Conservation (phyloP, 495 filamentous ascomycete genomes). For the Xylaria palmicola region DNA sequence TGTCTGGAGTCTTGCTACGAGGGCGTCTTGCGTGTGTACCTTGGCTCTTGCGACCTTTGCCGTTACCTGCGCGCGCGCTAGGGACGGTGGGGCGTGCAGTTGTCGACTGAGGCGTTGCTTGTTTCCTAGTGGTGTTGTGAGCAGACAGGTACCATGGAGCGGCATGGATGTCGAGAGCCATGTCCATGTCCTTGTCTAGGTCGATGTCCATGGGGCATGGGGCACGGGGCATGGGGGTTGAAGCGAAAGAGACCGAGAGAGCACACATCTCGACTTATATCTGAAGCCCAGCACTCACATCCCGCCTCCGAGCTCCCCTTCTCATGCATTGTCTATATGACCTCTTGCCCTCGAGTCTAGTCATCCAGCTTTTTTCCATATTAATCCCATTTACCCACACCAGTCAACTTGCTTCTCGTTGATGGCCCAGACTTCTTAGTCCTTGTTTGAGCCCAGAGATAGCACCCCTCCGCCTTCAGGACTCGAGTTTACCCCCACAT, state of each 20-base stretch:
- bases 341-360: conserved; percentile 33
- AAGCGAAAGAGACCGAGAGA: conserved; percentile 12
- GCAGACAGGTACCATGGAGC: conserved; percentile 14
- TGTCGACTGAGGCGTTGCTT: conserved; percentile 16
- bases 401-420: conserved; percentile 36
- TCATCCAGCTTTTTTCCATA: conserved; percentile 37
- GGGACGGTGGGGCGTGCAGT: conserved; percentile 13
- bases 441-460: conserved; percentile 35
- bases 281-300: conserved; percentile 17
- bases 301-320: conserved; percentile 23
- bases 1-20: neutral
- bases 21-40: conserved; percentile 17
- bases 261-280: conserved; percentile 18
- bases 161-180: conserved; percentile 11
- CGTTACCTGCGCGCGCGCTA: conserved; percentile 17
- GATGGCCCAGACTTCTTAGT: conserved; percentile 36
- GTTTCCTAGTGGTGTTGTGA: conserved; percentile 17
- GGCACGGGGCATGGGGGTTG: conserved; percentile 12
- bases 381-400: conserved; percentile 48
- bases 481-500: conserved; percentile 29
- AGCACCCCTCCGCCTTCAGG: conserved; percentile 4
- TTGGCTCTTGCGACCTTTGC: conserved; percentile 5
- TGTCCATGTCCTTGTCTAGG: conserved; percentile 11
- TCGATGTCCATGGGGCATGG: conserved; percentile 16
- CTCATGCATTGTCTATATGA: conserved; percentile 34